A percentile compares a stretch with the other conserved stretches of the same genome.
Conservation (phyloP, 2,329 filamentous ascomycete genomes). For the Ophiobolus disseminans region DNA sequence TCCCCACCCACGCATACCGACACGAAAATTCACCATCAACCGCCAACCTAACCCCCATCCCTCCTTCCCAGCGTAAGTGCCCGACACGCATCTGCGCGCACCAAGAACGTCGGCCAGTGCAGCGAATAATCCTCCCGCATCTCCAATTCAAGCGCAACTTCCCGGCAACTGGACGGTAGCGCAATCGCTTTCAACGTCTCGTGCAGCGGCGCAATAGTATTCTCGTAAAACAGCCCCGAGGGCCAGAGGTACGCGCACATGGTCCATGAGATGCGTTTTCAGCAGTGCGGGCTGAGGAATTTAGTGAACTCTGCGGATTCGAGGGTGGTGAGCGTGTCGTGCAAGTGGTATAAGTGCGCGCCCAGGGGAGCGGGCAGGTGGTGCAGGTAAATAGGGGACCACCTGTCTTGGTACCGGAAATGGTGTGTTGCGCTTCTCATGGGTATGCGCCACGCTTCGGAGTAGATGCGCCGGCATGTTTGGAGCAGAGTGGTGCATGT, state of each 20-base stretch:
- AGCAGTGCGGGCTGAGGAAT: slow-evolving; percentile 23
- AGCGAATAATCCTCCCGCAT: slow-evolving; percentile 15
- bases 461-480: slow-evolving; percentile 50
- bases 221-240: slow-evolving; percentile 7
- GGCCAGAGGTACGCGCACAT: slow-evolving; percentile 21
- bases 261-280: slow-evolving; percentile 35
- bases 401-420: slow-evolving; percentile 10
- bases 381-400: slow-evolving; percentile 20
- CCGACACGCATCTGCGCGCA: slow-evolving; percentile 11
- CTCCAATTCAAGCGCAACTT: slow-evolving; percentile 35
- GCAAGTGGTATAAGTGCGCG: slow-evolving; percentile 29
- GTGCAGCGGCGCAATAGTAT: slow-evolving; percentile 10
- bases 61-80: slow-evolving; percentile 9
- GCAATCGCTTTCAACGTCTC: slow-evolving; percentile 7
- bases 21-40: slow-evolving; percentile 15
- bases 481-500: slow-evolving; percentile 41
- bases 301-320: slow-evolving; percentile 7
- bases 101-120: slow-evolving; percentile 7
- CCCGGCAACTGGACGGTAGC: slow-evolving; percentile 28
- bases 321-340: slow-evolving; percentile 18
- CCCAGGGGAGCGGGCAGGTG: slow-evolving; percentile 29
- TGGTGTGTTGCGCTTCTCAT: slow-evolving; percentile 38
- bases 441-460: slow-evolving; percentile 48
- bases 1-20: slow-evolving; percentile 25
- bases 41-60: slow-evolving; percentile 15